Conservation (phyloP, 148 eudicot species). For the Drosera capensis region DNA sequence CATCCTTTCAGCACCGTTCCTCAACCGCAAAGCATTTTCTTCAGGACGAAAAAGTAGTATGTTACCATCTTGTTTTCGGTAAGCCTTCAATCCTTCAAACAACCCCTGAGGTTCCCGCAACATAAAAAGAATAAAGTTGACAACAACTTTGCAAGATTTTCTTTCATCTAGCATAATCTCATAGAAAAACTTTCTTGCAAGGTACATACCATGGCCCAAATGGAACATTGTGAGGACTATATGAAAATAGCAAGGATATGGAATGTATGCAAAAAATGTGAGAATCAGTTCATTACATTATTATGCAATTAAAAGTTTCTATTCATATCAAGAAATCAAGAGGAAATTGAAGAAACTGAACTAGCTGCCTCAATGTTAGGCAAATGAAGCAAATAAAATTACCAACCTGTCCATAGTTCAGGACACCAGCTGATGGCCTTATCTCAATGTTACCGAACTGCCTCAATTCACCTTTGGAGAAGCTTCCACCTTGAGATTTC, state of each 20-base stretch:
- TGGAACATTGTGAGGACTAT: too few relatives aligned
- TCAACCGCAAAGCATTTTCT: constrained; percentile 66
- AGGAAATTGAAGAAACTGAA: too few relatives aligned
- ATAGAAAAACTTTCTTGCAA: neutral
- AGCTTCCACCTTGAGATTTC: constrained; percentile 60
- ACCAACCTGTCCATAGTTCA: constrained; percentile 90
- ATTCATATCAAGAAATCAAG: too few relatives aligned
- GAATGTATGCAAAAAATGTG: too few relatives aligned
- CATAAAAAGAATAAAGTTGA: neutral
- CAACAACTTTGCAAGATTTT: neutral
- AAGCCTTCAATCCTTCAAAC: constrained; percentile 88
- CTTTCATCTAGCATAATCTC: neutral
- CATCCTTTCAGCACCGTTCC: constrained; percentile 75
- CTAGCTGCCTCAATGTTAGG: too few relatives aligned
- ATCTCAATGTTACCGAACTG: constrained; percentile 81
- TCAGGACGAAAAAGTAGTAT: constrained; percentile 81
- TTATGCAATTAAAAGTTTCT: too few relatives aligned
- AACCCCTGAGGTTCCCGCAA: constrained; percentile 45
- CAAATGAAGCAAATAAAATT: neutral
- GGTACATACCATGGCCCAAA: too few relatives aligned
- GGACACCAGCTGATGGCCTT: constrained; percentile 91
- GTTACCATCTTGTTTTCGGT: constrained; percentile 56
- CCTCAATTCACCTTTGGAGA: constrained; percentile 60
- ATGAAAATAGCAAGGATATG: too few relatives aligned
- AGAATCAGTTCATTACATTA: too few relatives aligned